phyloP scores from a whole-genome alignment of 495 filamentous ascomycete species.

The Penicillium salamii region DNA sequence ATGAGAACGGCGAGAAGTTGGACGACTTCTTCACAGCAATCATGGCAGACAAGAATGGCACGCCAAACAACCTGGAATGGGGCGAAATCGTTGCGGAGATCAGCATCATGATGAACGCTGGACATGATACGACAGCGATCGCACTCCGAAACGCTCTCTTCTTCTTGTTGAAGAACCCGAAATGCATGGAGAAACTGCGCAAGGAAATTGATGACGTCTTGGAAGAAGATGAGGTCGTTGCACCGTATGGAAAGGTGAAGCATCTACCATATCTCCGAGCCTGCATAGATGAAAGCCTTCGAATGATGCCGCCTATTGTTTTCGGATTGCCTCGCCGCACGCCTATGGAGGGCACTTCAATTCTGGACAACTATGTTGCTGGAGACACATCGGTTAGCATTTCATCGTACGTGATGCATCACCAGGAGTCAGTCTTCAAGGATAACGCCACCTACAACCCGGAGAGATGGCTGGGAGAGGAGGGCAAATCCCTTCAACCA shows the following conservation, averaged over 20 bases:
- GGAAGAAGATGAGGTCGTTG: constrained; percentile 32
- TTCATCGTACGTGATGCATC: constrained; percentile 21
- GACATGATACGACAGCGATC: constrained; percentile 51
- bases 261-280: constrained; percentile 34
- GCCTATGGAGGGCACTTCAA: constrained; percentile 25
- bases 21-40: constrained; percentile 52
- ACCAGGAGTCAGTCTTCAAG: constrained; percentile 18
- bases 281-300: constrained; percentile 41
- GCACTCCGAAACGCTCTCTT: constrained; percentile 47
- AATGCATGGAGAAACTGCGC: constrained; percentile 46
- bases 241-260: constrained; percentile 36
- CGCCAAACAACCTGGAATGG: constrained; percentile 23
- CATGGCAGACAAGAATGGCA: constrained; percentile 46
- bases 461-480: constrained; percentile 31
- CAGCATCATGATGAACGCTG: constrained; percentile 46
- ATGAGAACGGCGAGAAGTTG: constrained; percentile 42
- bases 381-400: constrained; percentile 23
- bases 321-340: constrained; percentile 27
- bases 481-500: constrained; percentile 28
- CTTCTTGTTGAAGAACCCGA: constrained; percentile 50
- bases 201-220: constrained; percentile 49
- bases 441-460: constrained; percentile 23
- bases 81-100: constrained; percentile 25
- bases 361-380: constrained; percentile 28
- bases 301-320: constrained; percentile 31